Conservation (phyloP, 352 stramenopile genomes). For the Pythium pectinolyticum region DNA sequence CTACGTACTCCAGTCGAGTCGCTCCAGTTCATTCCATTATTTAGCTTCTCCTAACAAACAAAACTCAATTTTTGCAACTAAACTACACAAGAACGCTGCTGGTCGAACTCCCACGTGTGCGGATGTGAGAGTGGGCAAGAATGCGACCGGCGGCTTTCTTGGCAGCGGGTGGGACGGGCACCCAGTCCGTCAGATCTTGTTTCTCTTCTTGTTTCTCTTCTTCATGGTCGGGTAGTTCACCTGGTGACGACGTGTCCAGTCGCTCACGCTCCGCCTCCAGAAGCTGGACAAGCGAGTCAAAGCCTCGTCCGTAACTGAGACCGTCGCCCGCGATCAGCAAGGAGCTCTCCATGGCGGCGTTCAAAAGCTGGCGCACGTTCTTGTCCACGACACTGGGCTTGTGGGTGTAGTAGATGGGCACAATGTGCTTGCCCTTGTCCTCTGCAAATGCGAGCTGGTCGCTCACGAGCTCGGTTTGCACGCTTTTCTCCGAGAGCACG, state of each 20-base stretch:
- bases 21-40: constrained; percentile 6
- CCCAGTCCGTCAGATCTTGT: constrained; percentile 1
- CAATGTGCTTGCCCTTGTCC: constrained; percentile 77
- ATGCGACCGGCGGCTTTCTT: neutral
- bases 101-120: no score
- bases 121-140: neutral
- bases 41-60: constrained; percentile 6
- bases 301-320: constrained; percentile 62
- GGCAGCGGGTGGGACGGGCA: constrained; percentile 3
- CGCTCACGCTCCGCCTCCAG: constrained; percentile 19
- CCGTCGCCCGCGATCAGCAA: constrained; percentile 61
- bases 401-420: constrained; percentile 70
- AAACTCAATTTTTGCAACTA: no score
- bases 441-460: constrained; percentile 83
- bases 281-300: constrained; percentile 54
- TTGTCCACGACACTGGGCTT: constrained; percentile 45
- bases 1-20: no score
- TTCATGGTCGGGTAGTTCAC: neutral
- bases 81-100: constrained; percentile 7
- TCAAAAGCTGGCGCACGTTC: constrained; percentile 37
- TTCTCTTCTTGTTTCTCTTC: constrained; percentile 9
- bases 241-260: neutral
- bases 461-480: constrained; percentile 79
- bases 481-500: constrained; percentile 70
- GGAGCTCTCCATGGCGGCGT: constrained; percentile 28